These are phyloP conservation scores for Xenoacremonium recifei DNA, from an alignment of 2,329 filamentous ascomycete species.

Conservation along the genomic window DNA sequence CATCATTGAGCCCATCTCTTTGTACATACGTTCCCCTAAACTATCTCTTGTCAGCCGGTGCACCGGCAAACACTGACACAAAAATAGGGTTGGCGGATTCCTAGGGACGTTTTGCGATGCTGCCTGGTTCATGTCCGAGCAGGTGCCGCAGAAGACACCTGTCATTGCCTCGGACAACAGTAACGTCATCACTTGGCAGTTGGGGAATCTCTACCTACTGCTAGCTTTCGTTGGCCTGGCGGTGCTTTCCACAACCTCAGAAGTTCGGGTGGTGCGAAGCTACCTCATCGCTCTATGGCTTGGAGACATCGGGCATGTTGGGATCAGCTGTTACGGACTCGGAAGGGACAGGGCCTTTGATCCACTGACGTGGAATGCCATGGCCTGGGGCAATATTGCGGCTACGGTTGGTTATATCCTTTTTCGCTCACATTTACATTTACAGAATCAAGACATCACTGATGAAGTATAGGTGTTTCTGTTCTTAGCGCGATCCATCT, in stretches of 20 bases:
- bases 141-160: conserved; percentile 45
- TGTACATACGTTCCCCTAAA: no score
- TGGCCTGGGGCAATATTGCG: conserved; percentile 73
- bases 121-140: conserved; percentile 62
- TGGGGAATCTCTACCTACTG: conserved; percentile 69
- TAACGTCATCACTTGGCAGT: conserved; percentile 61
- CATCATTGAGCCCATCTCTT: conserved; percentile 65
- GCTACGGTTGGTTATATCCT: conserved; percentile 57
- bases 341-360: conserved; percentile 54
- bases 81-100: conserved; percentile 56
- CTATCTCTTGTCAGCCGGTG: no score
- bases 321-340: conserved; percentile 57
- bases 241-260: conserved; percentile 62
- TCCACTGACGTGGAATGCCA: conserved; percentile 61
- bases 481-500: conserved; percentile 54
- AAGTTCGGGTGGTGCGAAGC: conserved; percentile 63
- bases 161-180: conserved; percentile 42
- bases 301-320: conserved; percentile 68
- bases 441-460: not conserved
- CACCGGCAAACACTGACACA: no score
- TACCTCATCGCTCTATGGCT: conserved; percentile 65
- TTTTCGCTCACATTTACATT: not conserved
- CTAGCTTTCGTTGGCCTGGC: conserved; percentile 63
- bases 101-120: conserved; percentile 54
- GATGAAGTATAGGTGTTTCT: conserved; percentile 44